phyloP scores from a whole-genome alignment of 441 rosid species.

The Corymbia calophylla region DNA sequence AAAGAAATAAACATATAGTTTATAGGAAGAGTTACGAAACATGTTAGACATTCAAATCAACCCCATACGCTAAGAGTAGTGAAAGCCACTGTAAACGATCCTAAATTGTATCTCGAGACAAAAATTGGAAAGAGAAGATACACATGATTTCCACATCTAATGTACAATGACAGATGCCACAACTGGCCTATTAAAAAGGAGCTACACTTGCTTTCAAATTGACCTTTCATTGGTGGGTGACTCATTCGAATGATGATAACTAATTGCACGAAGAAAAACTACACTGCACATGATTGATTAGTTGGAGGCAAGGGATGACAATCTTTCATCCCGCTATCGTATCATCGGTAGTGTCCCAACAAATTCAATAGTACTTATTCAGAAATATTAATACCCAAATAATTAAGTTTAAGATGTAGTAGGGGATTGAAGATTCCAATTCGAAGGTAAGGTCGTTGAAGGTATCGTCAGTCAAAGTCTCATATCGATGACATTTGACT shows the following conservation, averaged over 20 bases:
- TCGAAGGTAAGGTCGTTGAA: neutral
- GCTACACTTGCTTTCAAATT: neutral
- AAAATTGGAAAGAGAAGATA: neutral
- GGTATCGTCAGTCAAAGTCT: neutral
- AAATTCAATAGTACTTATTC: neutral
- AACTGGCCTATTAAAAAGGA: neutral
- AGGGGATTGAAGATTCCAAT: neutral
- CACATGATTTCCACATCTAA: too few species aligned
- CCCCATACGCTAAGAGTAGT: neutral
- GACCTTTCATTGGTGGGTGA: neutral
- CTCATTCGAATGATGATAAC: neutral
- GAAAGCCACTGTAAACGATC: neutral
- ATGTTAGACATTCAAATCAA: too few species aligned
- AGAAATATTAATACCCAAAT: too few species aligned
- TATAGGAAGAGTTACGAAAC: too few species aligned
- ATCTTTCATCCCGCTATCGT: neutral
- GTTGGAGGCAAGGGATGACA: too few species aligned
- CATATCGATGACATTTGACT: neutral
- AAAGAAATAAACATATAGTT: too few species aligned
- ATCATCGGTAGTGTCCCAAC: neutral
- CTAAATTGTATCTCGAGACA: neutral
- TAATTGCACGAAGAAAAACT: too few species aligned
- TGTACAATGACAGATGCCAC: rapidly evolving
- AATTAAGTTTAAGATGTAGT: neutral
- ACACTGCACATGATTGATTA: too few species aligned